These are phyloP conservation scores for Rubroshorea leprosula DNA, from an alignment of 345 rosid species.

Conservation along the genomic window DNA sequence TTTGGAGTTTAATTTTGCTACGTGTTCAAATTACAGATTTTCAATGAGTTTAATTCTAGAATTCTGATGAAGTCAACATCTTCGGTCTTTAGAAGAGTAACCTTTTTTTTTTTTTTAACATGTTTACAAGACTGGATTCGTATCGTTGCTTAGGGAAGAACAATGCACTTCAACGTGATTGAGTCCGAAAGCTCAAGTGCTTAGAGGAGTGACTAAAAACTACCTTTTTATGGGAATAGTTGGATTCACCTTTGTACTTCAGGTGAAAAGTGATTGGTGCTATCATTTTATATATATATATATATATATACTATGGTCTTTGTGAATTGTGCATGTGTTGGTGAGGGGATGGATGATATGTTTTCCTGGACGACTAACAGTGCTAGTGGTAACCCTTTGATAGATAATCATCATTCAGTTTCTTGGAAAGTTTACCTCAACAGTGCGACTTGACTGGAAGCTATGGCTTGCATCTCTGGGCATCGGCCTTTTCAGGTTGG, in stretches of 20 bases:
- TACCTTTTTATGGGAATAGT: slow-evolving; percentile 68
- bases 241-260: slow-evolving; percentile 69
- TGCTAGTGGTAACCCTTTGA: slow-evolving; percentile 5
- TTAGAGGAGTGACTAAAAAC: slow-evolving; percentile 75
- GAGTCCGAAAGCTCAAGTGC: too few relatives aligned
- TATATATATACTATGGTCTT: neutral
- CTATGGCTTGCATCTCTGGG: slow-evolving; percentile 63
- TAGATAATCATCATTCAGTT: slow-evolving; percentile 85
- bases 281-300: too few relatives aligned
- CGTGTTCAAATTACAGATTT: slow-evolving; percentile 47
- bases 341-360: neutral
- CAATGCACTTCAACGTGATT: too few relatives aligned
- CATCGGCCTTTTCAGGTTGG: slow-evolving; percentile 82
- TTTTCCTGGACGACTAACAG: neutral
- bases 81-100: too few relatives aligned
- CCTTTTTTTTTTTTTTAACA: too few relatives aligned
- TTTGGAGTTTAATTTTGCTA: neutral
- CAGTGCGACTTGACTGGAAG: slow-evolving; percentile 62
- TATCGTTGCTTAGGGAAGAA: too few relatives aligned
- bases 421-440: slow-evolving; percentile 68
- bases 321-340: too few relatives aligned
- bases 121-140: too few relatives aligned
- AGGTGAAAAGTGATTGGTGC: slow-evolving; percentile 36
- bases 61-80: slow-evolving; percentile 89
- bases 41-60: slow-evolving; percentile 95